Conservation (phyloP, 768 basidiomycete species). For the Astraeus odoratus region DNA sequence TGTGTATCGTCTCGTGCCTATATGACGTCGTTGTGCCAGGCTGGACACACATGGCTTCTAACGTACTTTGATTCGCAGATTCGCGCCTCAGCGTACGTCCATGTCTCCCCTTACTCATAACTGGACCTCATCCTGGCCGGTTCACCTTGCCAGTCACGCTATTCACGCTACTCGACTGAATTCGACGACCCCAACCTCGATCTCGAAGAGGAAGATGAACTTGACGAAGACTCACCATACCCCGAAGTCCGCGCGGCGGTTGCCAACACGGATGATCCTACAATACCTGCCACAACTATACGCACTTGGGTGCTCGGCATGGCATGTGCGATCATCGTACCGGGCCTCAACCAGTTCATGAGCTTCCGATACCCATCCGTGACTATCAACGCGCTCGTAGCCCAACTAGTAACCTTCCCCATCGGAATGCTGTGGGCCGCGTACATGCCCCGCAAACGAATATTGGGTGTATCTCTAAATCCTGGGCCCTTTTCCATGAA, state of each 20-base stretch:
- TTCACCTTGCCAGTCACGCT: constrained; percentile 1
- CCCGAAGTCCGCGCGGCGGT: constrained; percentile 68
- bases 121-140: neutral
- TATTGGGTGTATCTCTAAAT: constrained; percentile 59
- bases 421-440: constrained; percentile 53
- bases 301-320: constrained; percentile 72
- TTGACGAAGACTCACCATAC: constrained; percentile 63
- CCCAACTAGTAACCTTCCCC: constrained; percentile 66
- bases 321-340: constrained; percentile 56
- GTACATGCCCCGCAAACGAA: constrained; percentile 44
- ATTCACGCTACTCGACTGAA: constrained; percentile 2
- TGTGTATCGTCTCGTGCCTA: constrained; percentile 5
- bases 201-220: constrained; percentile 3
- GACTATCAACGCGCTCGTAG: constrained; percentile 55
- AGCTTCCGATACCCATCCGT: constrained; percentile 72
- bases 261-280: constrained; percentile 63
- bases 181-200: constrained; percentile 25
- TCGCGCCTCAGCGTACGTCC: constrained; percentile 15
- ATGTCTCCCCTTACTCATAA: neutral
- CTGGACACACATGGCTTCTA: no score
- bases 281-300: constrained; percentile 54
- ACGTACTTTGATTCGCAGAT: constrained; percentile 7
- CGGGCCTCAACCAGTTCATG: constrained; percentile 69
- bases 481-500: constrained; percentile 75
- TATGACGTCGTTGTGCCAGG: neutral